These are phyloP conservation scores for Ilyonectria robusta DNA, from an alignment of 2,329 filamentous ascomycete genomes.

Conservation along the genomic window DNA sequence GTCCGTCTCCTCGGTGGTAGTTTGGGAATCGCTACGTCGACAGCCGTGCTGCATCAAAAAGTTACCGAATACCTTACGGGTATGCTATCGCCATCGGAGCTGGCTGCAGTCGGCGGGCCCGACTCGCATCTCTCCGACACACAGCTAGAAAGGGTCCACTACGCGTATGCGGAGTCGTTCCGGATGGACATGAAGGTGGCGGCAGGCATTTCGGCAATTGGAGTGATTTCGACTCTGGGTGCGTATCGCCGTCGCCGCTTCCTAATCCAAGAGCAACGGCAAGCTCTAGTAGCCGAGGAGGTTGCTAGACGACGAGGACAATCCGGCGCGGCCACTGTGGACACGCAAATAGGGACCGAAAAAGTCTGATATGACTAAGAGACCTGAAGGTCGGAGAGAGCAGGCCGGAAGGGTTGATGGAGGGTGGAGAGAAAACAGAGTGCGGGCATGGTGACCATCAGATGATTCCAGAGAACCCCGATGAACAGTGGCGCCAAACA, in stretches of 20 bases:
- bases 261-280: slow-evolving; percentile 39
- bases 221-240: slow-evolving; percentile 57
- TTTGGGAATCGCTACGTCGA: slow-evolving; percentile 67
- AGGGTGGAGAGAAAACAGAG: neutral
- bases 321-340: neutral
- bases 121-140: slow-evolving; percentile 41
- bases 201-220: slow-evolving; percentile 57
- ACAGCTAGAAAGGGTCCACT: slow-evolving; percentile 53
- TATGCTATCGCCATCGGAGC: slow-evolving; percentile 47
- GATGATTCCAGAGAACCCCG: neutral
- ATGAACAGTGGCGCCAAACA: neutral
- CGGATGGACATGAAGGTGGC: slow-evolving; percentile 63
- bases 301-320: slow-evolving; percentile 33
- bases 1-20: slow-evolving; percentile 67
- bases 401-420: neutral
- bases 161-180: slow-evolving; percentile 62
- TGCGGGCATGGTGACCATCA: neutral
- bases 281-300: slow-evolving; percentile 36
- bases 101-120: slow-evolving; percentile 45
- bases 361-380: neutral
- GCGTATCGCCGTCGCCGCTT: slow-evolving; percentile 53
- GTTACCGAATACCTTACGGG: slow-evolving; percentile 46
- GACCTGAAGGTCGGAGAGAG: neutral
- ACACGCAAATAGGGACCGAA: neutral
- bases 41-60: slow-evolving; percentile 59